Evolutionary conservation across 176 grass and related monocot species (phyloP), one percentile per base, ranked within the genome.

Genomic region (Luzula sylvatica): DNA sequence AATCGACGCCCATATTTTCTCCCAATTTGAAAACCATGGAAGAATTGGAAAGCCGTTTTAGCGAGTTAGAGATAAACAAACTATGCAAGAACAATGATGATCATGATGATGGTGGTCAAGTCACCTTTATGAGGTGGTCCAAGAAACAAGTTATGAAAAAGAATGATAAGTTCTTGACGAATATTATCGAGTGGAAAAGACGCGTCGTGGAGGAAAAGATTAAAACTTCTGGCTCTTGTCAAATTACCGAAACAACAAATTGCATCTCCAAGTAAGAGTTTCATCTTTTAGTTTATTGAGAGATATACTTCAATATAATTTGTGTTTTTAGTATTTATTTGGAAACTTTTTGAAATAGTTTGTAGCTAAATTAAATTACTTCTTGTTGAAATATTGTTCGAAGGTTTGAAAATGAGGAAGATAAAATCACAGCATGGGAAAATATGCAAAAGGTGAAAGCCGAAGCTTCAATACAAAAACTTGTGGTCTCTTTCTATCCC

Each of bases 391-490:
- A 40, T 26, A 75, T 69, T 63, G 14, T 82, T 45, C 35, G 48
- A 66, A 95, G 92, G 78, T 43, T 57, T 65, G 77, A 86, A 59
- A 86, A 55, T 51, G 81, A 90, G 52, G 81, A 90, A 63, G 72
- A 77, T 25, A 86, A 96, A 76, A 79, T 86, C 58, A 74, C 78
- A 41, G 92, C 65, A 49, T 96, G 92, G 92, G 92, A 96, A 67
- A 86, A 82, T 71, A 70, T 90, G 67, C 85, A 96, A 65, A 90
- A 96, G 19, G 71, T 72, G 58, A 80, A 90, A 79, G 81, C 85
- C 64, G 85, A 90, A 62, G 78, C 81, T 47, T 77, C 86, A 50
- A 96, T 90, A 72, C 70, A 87, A 46, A 90, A 96, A 57, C 42
- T 96, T 61, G 84, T 73, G 81, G 92, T 96, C 73, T 69, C 53